These are phyloP conservation scores for Penicillium crustosum DNA, from an alignment of 2,329 filamentous ascomycete species.

Conservation along the genomic window DNA sequence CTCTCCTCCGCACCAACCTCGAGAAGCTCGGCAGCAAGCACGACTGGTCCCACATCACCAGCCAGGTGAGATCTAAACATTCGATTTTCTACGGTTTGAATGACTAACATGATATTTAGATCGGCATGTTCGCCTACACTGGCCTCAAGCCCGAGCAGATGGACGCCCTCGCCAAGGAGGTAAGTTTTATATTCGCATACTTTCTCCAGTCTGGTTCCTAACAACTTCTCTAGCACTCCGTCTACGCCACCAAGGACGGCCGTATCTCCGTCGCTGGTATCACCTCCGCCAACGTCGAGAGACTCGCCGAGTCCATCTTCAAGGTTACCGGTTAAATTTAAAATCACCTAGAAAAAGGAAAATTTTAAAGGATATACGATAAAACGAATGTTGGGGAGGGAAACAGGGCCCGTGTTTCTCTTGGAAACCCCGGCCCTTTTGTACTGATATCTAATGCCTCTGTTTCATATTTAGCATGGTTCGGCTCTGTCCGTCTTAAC, in stretches of 20 bases:
- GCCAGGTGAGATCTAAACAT: constrained; percentile 54
- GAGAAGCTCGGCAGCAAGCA: constrained; percentile 93
- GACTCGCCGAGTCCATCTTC: constrained; percentile 52
- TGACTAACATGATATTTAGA: constrained; percentile 48
- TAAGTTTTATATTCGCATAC: constrained; percentile 33
- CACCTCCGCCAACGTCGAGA: constrained; percentile 51
- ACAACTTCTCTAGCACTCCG: constrained; percentile 65
- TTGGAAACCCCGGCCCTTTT: constrained; percentile 13
- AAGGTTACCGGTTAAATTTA: constrained; percentile 49
- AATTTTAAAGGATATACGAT: constrained; percentile 8
- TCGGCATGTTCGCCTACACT: constrained; percentile 99
- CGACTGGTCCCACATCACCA: constrained; percentile 98
- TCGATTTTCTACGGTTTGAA: neutral
- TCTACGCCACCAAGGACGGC: constrained; percentile 85
- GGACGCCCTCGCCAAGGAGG: constrained; percentile 84
- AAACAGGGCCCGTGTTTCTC: constrained; percentile 4
- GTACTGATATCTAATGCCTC: constrained; percentile 32
- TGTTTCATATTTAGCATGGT: constrained; percentile 29
- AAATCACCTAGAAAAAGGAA: neutral
- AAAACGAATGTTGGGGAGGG: constrained; percentile 7
- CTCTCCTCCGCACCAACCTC: constrained; percentile 89
- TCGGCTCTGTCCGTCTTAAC: constrained; percentile 25
- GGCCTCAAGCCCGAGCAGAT: constrained; percentile 89
- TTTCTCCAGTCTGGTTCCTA: constrained; percentile 8
- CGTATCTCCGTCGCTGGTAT: constrained; percentile 54